Conservation (phyloP, 2,329 filamentous ascomycete species). For the Torrubiella hemipterigena region DNA sequence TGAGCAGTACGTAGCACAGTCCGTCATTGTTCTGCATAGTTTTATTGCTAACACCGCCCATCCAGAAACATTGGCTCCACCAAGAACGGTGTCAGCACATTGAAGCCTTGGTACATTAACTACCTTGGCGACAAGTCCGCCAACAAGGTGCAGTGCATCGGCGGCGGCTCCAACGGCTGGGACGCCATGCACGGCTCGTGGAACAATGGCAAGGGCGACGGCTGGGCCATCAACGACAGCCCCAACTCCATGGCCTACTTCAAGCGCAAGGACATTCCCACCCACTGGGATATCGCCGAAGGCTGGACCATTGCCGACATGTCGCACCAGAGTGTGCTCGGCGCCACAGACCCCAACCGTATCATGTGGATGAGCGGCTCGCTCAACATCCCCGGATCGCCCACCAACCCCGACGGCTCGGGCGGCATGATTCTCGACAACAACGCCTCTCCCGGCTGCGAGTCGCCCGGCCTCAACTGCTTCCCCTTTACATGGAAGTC, state of each 20-base stretch:
- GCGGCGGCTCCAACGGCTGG: constrained; percentile 38
- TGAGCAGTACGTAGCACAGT: constrained; percentile 29
- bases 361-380: constrained; percentile 22
- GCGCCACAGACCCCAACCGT: constrained; percentile 35
- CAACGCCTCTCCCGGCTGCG: constrained; percentile 23
- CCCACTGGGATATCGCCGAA: constrained; percentile 42
- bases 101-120: constrained; percentile 38
- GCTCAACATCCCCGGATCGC: constrained; percentile 32
- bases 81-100: constrained; percentile 26
- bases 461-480: constrained; percentile 29
- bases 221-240: constrained; percentile 24
- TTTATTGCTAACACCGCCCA: background rate
- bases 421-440: constrained; percentile 36
- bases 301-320: constrained; percentile 28
- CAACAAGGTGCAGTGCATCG: constrained; percentile 38
- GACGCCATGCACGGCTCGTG: constrained; percentile 36
- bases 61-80: constrained; percentile 23
- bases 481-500: constrained; percentile 41
- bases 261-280: constrained; percentile 36
- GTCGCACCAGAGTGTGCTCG: constrained; percentile 6
- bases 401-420: constrained; percentile 16
- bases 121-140: constrained; percentile 32
- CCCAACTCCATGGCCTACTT: constrained; percentile 30
- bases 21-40: background rate
- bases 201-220: constrained; percentile 35